Conservation (phyloP, 345 rosid species). For the Hirschfeldia incana region DNA sequence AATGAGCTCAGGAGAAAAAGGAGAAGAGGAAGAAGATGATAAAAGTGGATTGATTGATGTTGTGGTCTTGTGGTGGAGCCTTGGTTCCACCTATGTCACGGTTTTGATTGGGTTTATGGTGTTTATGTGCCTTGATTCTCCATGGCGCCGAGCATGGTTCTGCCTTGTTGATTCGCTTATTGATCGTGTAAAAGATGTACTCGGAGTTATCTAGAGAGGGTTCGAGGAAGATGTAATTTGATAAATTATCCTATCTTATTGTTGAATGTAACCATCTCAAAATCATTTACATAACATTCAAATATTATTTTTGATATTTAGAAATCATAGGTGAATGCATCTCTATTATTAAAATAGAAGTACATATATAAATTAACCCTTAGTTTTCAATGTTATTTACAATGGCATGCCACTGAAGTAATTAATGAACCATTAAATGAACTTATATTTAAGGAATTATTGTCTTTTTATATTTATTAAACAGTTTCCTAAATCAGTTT, state of each 20-base stretch:
- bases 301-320: background rate
- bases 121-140: constrained; percentile 22
- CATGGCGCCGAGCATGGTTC: constrained; percentile 19
- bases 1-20: background rate
- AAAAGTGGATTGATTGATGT: background rate
- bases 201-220: constrained; percentile 10
- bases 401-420: no score
- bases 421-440: no score
- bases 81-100: constrained; percentile 17
- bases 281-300: background rate
- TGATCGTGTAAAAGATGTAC: background rate
- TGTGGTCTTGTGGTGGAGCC: constrained; percentile 27
- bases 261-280: background rate
- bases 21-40: background rate
- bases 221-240: background rate
- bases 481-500: no score
- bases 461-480: no score
- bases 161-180: constrained; percentile 22
- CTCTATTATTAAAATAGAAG: no score
- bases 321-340: background rate
- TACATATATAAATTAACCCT: no score
- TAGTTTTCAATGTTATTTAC: no score
- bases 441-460: no score
- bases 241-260: background rate
- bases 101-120: constrained; percentile 9